These are phyloP conservation scores for Lactarius quietus DNA, from an alignment of 768 basidiomycete genomes.

Conservation along the genomic window DNA sequence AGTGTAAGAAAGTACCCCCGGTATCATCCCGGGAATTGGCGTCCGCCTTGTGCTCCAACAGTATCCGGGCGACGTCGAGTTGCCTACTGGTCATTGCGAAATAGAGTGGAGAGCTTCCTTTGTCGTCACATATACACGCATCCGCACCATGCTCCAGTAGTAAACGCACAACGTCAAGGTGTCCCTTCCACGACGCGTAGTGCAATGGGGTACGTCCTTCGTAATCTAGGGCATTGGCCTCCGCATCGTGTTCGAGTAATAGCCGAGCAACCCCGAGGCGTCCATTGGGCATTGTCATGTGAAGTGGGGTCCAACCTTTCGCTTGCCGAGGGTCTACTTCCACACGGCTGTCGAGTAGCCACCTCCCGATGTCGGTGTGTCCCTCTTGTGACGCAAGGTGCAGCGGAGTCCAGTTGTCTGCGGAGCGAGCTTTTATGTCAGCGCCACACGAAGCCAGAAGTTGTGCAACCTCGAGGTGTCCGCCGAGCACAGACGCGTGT, in stretches of 20 bases:
- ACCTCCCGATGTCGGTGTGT: neutral
- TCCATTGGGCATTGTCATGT: neutral
- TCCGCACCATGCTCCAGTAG: neutral
- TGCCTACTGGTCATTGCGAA: neutral
- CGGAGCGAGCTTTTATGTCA: neutral
- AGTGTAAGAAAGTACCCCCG: neutral
- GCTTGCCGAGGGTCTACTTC: neutral
- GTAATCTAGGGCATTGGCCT: neutral
- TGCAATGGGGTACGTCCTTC: neutral
- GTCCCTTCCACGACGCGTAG: neutral
- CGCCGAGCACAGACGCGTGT: neutral
- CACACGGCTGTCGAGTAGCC: neutral
- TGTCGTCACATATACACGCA: neutral
- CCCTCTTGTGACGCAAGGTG: constrained; percentile 3
- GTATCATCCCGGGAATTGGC: neutral
- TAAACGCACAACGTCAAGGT: neutral
- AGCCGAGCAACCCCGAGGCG: neutral
- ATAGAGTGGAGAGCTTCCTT: neutral
- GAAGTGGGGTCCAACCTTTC: neutral
- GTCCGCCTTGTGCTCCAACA: neutral
- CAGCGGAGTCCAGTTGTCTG: neutral
- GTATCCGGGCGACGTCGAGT: neutral
- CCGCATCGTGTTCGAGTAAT: neutral
- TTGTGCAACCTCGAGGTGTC: neutral
- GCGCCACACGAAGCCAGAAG: neutral